Conservation (phyloP, 179 eudicot species). For the Silene coronaria region DNA sequence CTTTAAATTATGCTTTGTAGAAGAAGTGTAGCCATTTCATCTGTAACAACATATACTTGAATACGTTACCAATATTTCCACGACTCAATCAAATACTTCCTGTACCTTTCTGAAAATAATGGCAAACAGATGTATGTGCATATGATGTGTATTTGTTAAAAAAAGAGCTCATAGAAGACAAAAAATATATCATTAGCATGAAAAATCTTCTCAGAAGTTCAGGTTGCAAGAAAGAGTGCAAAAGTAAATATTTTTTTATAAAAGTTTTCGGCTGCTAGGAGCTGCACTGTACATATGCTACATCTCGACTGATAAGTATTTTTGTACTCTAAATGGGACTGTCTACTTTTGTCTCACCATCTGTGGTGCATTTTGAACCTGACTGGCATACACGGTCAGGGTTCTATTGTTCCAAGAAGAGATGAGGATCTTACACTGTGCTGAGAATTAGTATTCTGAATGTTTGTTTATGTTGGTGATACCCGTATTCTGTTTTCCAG, state of each 20-base stretch:
- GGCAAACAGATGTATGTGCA: background rate
- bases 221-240: background rate
- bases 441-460: background rate
- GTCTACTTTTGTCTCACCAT: background rate
- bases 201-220: background rate
- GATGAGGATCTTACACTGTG: background rate
- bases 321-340: background rate
- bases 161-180: background rate
- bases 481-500: conserved; percentile 40
- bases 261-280: background rate
- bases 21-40: background rate
- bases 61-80: background rate
- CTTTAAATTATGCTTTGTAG: background rate
- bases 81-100: background rate
- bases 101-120: background rate
- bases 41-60: background rate
- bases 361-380: background rate
- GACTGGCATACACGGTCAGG: background rate
- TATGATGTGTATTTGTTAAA: background rate
- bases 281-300: background rate
- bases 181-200: background rate
- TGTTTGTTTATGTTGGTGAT: conserved; percentile 2
- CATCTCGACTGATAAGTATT: background rate
- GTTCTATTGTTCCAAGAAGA: conserved; percentile 5
- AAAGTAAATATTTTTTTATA: too few species aligned